phyloP scores from a whole-genome alignment of 345 rosid species.

The thale cress (Arabidopsis thaliana) region DNA sequence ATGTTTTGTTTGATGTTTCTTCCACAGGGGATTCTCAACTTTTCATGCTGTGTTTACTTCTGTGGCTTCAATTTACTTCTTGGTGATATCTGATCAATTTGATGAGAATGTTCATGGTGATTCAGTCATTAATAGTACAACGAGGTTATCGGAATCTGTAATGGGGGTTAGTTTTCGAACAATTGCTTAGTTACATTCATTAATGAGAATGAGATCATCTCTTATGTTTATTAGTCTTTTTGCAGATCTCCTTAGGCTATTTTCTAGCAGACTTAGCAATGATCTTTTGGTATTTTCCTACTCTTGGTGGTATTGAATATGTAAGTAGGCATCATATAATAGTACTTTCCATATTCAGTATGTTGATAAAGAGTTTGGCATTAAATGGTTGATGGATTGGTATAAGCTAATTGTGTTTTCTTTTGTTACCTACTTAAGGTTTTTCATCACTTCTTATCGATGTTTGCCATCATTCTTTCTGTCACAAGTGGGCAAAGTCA shows the following conservation, averaged over 20 bases:
- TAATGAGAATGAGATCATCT: background rate
- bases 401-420: slow-evolving; percentile 4
- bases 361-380: background rate
- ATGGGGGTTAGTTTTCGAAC: slow-evolving; percentile 64
- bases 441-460: slow-evolving; percentile 76
- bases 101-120: slow-evolving; percentile 58
- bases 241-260: slow-evolving; percentile 71
- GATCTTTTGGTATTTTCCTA: slow-evolving; percentile 79
- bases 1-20: slow-evolving; percentile 11
- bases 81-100: slow-evolving; percentile 67
- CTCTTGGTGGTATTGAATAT: slow-evolving; percentile 79
- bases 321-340: slow-evolving; percentile 54
- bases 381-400: background rate
- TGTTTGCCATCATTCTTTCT: slow-evolving; percentile 69
- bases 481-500: slow-evolving; percentile 77
- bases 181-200: background rate
- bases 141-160: slow-evolving; percentile 55
- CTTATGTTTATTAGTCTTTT: background rate
- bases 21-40: slow-evolving; percentile 83
- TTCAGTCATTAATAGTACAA: slow-evolving; percentile 58
- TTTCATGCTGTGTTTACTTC: slow-evolving; percentile 74
- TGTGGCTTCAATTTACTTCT: slow-evolving; percentile 64
- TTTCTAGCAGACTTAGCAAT: slow-evolving; percentile 76
- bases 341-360: background rate
- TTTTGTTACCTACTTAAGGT: slow-evolving; percentile 49